These are phyloP conservation scores for Phytophthora pluvialis DNA, from an alignment of 352 stramenopile genomes.

Conservation along the genomic window DNA sequence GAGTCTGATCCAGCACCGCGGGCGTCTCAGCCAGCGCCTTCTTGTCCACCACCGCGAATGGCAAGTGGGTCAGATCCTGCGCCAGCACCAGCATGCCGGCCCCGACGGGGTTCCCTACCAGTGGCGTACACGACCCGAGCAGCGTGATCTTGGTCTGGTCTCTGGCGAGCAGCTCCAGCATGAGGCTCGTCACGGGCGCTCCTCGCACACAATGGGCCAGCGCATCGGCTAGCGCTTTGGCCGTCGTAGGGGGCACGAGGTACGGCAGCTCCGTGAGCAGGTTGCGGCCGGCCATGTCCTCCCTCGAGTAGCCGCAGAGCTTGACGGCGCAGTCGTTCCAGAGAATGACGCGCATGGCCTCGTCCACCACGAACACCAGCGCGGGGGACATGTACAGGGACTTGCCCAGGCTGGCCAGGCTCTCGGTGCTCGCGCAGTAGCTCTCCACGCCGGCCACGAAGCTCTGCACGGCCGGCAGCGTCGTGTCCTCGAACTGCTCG, in stretches of 20 bases:
- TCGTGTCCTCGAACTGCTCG: constrained; percentile 74
- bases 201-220: constrained; percentile 67
- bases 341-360: constrained; percentile 85
- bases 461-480: constrained; percentile 67
- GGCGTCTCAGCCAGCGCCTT: constrained; percentile 60
- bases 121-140: constrained; percentile 70
- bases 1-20: constrained; percentile 53
- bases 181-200: constrained; percentile 50
- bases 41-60: constrained; percentile 49
- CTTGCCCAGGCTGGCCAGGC: constrained; percentile 81
- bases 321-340: constrained; percentile 87
- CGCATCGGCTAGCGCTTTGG: constrained; percentile 60
- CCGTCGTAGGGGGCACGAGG: constrained; percentile 65
- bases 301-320: constrained; percentile 74
- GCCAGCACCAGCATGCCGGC: constrained; percentile 84
- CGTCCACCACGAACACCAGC: constrained; percentile 85
- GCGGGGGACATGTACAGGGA: constrained; percentile 80
- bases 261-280: constrained; percentile 75
- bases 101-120: constrained; percentile 78
- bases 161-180: constrained; percentile 67
- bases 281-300: constrained; percentile 82
- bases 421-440: constrained; percentile 81
- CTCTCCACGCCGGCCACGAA: constrained; percentile 78
- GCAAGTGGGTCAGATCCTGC: constrained; percentile 66
- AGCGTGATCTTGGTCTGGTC: constrained; percentile 69